Base-by-base conservation (phyloP, 2,329 filamentous ascomycete species). In the Xylaria sp. region DNA sequence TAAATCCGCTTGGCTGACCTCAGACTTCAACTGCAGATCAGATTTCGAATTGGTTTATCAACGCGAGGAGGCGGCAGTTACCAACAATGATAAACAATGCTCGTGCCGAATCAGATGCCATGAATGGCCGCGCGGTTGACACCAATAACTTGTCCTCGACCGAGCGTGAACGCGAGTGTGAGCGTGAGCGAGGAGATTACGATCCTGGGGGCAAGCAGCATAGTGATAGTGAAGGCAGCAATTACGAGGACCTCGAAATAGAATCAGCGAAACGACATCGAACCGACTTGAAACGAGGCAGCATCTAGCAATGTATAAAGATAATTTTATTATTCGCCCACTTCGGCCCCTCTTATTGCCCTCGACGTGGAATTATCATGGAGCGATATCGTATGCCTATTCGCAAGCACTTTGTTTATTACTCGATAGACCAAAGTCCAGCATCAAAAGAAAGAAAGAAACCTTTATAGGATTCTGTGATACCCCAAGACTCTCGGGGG, bases 31-130 rank as follows among this genome's bases (percentile, higher is more conserved):
- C 55, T 74, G 10, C 44, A 89, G 87, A 89, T 78, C 87, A 89
- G 82, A 91, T 93, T 25, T 91, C 89, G 68, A 93, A 93, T 79
- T 93, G 91, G 91, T 93, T 92, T 78, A 93, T 93, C 79, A 93
- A 93, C 71, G 90, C 90, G 31, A 86, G 90, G 61, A 85, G 91
- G 63, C 87, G 91, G 54, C 86, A 90, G 72, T 79, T 90, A 22
- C 87, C 88, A 1, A 79, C 81, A 45, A 85, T 90, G 82, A 85
- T 88, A 71, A 87, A 82, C 73, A 86, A 86, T 69, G 84, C 85
- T 2, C 81, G 82, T 59, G 83, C 81, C 59, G 86, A 87, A 76
- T 80, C 81, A 6, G 82, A 85, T 65, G 83, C 81, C 64, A 84
- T 82, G 77, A 78, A 77, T 17, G 75, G 77, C 45, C 79, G 78